Percentiles rank a stretch among this genome's conserved stretches.
phyloP scores from a whole-genome alignment of 140 eudicot species.

The Erigeron philadelphicus region DNA sequence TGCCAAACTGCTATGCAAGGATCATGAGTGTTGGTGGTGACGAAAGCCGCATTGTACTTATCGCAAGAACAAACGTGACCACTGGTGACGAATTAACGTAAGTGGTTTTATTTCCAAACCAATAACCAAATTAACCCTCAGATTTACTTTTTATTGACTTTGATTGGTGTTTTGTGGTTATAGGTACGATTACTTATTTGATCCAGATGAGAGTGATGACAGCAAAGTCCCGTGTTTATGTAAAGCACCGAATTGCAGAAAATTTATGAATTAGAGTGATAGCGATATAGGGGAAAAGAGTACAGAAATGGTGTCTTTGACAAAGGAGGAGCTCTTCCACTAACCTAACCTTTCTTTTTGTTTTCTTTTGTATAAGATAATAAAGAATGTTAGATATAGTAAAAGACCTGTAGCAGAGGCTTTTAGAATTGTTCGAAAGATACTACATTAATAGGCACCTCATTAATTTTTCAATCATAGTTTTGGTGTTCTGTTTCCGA shows the following conservation, averaged over 20 bases:
- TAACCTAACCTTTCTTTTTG: conserved; percentile 18
- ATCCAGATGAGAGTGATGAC: conserved; percentile 86
- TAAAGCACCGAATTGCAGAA: conserved; percentile 77
- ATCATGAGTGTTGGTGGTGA: conserved; percentile 95
- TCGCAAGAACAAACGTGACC: conserved; percentile 71
- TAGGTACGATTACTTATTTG: conserved; percentile 98
- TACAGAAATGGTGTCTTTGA: conserved; percentile 28
- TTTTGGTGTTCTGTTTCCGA: conserved; percentile 15
- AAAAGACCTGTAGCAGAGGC: conserved; percentile 16
- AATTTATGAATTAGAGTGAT: conserved; percentile 76
- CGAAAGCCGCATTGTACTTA: conserved; percentile 91
- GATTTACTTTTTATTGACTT: background rate
- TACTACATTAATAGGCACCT: conserved; percentile 13
- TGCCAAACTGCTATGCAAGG: conserved; percentile 97
- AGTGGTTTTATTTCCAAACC: conserved; percentile 3
- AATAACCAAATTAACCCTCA: background rate
- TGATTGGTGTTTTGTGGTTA: conserved; percentile 6
- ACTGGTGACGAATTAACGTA: conserved; percentile 97
- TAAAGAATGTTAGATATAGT: conserved; percentile 29
- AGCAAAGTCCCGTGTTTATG: conserved; percentile 88
- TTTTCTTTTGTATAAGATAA: conserved; percentile 13
- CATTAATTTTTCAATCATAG: conserved; percentile 22
- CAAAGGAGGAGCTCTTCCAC: conserved; percentile 20
- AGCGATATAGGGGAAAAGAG: conserved; percentile 24
- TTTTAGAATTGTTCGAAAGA: conserved; percentile 15